Percentiles rank a stretch among this genome's conserved stretches.
These are phyloP conservation scores for Zelonia costaricensis DNA, from an alignment of 208 protist species.

Conservation along the genomic window DNA sequence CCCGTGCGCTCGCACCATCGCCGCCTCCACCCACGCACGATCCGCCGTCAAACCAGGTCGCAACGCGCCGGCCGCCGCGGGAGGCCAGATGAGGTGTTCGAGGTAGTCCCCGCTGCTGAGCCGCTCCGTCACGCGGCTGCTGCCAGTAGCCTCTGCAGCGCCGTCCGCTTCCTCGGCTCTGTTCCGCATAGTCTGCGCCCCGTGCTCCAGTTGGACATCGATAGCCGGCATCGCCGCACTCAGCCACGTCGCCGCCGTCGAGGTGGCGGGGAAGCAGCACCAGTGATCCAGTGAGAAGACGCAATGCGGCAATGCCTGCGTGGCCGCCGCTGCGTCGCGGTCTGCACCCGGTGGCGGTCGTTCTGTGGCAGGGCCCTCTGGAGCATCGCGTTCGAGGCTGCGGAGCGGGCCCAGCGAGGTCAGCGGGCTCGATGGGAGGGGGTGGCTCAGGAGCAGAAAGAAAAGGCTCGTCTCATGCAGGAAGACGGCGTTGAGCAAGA, in stretches of 20 bases:
- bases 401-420: background rate
- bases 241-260: slow-evolving; percentile 1
- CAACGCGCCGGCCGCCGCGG: slow-evolving; percentile 9
- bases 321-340: too few species aligned
- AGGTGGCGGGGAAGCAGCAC: background rate
- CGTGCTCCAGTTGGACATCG: slow-evolving; percentile 8
- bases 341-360: too few species aligned
- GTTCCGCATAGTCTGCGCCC: too few species aligned
- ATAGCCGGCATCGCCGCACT: slow-evolving; percentile 7
- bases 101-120: slow-evolving; percentile 24
- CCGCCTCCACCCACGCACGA: slow-evolving; percentile 47
- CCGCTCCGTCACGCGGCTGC: background rate
- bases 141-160: background rate
- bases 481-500: slow-evolving; percentile 52
- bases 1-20: slow-evolving; percentile 13
- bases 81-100: slow-evolving; percentile 31
- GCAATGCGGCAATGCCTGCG: too few species aligned
- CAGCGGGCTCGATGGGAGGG: slow-evolving; percentile 11
- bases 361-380: too few species aligned
- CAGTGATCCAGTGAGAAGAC: slow-evolving; percentile 6
- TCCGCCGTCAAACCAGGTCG: slow-evolving; percentile 28
- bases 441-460: slow-evolving; percentile 47
- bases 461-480: slow-evolving; percentile 72
- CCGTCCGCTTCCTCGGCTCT: too few species aligned
- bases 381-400: too few species aligned